Evolutionary conservation across 306 rosid species (phyloP).

Genomic region (Trifolium dubium): DNA sequence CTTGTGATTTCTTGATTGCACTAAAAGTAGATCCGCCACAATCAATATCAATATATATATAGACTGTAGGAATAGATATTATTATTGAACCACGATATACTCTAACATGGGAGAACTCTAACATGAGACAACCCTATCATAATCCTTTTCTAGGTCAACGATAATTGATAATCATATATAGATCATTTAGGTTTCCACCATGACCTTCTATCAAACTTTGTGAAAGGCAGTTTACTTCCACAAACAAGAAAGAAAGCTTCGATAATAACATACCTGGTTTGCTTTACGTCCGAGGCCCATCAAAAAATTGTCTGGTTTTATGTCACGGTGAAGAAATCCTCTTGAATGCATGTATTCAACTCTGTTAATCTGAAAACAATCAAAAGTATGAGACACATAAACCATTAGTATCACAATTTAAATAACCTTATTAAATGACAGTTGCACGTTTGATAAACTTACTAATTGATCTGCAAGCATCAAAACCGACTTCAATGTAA

Average conservation of each 20-base stretch:
- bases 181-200: slow-evolving; percentile 5
- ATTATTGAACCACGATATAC: background rate
- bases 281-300: slow-evolving; percentile 99
- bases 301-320: slow-evolving; percentile 97
- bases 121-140: background rate
- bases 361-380: slow-evolving; percentile 82
- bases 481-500: slow-evolving; percentile 87
- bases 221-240: background rate
- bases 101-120: background rate
- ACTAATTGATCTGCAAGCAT: slow-evolving; percentile 99
- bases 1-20: background rate
- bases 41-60: background rate
- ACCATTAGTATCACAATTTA: slow-evolving; percentile 26
- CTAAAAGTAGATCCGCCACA: background rate
- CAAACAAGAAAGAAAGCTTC: background rate
- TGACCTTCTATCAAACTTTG: slow-evolving; percentile 26
- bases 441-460: slow-evolving; percentile 32
- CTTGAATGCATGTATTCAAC: slow-evolving; percentile 99
- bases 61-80: background rate
- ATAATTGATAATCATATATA: slow-evolving; percentile 1
- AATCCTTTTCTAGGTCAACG: slow-evolving; percentile 26
- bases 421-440: slow-evolving; percentile 9
- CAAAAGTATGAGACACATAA: slow-evolving; percentile 20
- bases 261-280: slow-evolving; percentile 69
- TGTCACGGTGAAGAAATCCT: slow-evolving; percentile 99